Percentiles rank a stretch among this genome's conserved stretches.
Conservation (phyloP, 176 grass and related monocot species). For the Oryza nivara region DNA sequence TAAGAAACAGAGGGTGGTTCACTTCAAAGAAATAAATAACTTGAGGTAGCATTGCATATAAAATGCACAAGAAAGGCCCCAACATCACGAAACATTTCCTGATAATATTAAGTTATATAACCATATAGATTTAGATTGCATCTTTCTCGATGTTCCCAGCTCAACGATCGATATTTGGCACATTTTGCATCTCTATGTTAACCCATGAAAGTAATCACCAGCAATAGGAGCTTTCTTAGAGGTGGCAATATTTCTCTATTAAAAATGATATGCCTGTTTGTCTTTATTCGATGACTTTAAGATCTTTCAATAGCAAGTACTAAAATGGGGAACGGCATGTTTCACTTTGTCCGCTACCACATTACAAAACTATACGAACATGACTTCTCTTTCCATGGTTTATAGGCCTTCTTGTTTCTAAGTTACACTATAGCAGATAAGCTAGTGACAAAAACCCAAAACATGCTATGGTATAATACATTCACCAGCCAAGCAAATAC, state of each 20-base stretch:
- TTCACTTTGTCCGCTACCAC: background rate
- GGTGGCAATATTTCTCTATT: background rate
- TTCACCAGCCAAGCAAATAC: background rate
- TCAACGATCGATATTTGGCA: background rate
- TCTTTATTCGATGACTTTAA: background rate
- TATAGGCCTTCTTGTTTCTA: background rate
- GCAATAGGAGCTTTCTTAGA: background rate
- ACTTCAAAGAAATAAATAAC: background rate
- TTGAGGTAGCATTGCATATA: background rate
- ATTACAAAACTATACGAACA: background rate
- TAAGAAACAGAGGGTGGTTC: background rate
- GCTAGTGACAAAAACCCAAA: background rate
- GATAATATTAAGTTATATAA: background rate
- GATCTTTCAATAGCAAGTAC: background rate
- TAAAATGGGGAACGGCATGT: background rate
- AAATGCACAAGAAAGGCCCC: background rate
- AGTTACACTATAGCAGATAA: background rate
- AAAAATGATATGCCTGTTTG: background rate
- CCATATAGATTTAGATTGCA: background rate
- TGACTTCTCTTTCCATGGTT: background rate
- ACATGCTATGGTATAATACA: background rate
- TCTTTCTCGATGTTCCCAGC: background rate
- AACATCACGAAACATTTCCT: background rate
- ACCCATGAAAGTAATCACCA: background rate
- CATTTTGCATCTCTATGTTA: background rate